phyloP scores from a whole-genome alignment of 2,329 filamentous ascomycete genomes.

The Alternaria brassicae region DNA sequence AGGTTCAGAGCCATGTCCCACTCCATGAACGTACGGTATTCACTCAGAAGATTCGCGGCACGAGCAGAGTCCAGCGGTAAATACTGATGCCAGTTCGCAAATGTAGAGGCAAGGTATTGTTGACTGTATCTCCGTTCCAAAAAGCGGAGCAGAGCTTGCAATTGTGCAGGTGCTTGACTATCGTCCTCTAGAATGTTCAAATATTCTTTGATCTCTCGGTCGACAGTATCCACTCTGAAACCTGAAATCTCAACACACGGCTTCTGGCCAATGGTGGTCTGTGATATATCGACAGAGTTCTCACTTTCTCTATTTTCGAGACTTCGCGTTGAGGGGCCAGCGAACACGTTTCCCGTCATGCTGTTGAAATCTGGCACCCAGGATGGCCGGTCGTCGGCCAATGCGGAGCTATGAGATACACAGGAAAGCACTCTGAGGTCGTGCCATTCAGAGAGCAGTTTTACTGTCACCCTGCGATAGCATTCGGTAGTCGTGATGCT shows the following conservation, averaged over 20 bases:
- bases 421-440: not conserved
- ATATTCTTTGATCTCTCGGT: not conserved
- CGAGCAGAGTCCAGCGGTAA: not conserved
- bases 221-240: not conserved
- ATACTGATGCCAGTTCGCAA: not conserved
- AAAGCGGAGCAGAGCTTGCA: not conserved
- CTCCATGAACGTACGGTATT: not conserved
- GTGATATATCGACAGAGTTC: not conserved
- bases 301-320: not conserved
- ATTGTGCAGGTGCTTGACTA: not conserved
- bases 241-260: not conserved
- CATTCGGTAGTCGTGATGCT: not conserved
- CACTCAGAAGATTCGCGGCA: not conserved
- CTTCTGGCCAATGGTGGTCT: not conserved
- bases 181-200: not conserved
- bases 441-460: not conserved
- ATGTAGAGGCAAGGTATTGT: not conserved
- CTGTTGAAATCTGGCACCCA: not conserved
- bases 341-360: no score
- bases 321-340: no score
- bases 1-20: not conserved
- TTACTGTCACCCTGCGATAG: not conserved
- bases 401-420: not conserved
- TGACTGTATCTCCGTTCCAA: not conserved
- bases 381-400: not conserved